Evolutionary conservation across 2,329 filamentous ascomycete species (phyloP).

Genomic region (Fusarium sp.): DNA sequence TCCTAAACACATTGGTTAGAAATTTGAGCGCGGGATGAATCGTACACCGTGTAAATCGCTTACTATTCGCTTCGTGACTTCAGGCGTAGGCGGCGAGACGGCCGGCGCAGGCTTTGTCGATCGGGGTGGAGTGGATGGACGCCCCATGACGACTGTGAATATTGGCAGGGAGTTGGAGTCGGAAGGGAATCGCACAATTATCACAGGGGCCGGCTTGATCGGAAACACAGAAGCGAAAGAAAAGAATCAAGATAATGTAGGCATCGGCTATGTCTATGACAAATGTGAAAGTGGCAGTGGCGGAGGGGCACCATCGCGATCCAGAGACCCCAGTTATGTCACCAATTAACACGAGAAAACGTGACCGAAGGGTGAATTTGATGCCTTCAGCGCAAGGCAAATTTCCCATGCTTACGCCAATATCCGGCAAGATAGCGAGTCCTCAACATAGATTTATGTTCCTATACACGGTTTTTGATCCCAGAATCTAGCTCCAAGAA

Average conservation of each 20-base stretch:
- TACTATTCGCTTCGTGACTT: conserved; percentile 66
- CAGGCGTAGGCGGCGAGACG: conserved; percentile 63
- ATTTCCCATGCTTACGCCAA: neutral
- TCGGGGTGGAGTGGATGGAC: conserved; percentile 58
- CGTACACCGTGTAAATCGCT: conserved; percentile 30
- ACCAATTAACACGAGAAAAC: conserved; percentile 47
- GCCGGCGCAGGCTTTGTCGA: conserved; percentile 44
- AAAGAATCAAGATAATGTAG: neutral
- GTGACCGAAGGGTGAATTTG: conserved; percentile 31
- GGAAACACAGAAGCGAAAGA: neutral
- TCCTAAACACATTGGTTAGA: conserved; percentile 64
- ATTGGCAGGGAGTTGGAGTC: neutral
- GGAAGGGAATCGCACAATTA: neutral
- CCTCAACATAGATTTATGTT: neutral
- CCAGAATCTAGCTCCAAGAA: neutral
- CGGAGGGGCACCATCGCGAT: conserved; percentile 44
- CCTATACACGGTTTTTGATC: neutral
- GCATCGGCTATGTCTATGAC: neutral
- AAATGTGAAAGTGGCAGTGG: conserved; percentile 18
- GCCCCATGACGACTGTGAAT: conserved; percentile 53
- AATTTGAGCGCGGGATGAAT: rapidly evolving
- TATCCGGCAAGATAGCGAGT: neutral
- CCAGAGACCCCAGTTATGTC: conserved; percentile 35
- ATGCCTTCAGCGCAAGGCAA: neutral
- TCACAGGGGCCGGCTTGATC: neutral